Conservation (phyloP, 345 rosid species). For the Brassica juncea region DNA sequence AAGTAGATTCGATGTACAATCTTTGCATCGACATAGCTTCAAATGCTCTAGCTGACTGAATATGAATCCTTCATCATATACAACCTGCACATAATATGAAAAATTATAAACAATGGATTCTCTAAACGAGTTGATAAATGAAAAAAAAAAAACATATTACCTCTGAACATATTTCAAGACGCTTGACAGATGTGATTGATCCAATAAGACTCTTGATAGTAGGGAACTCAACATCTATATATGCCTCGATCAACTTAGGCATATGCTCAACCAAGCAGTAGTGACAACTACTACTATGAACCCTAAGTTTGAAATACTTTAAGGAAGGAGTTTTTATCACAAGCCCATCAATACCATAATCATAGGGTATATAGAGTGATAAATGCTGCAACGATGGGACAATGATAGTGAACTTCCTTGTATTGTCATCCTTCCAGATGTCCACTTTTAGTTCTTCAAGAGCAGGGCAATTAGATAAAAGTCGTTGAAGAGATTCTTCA, state of each 20-base stretch:
- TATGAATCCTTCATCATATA: background rate
- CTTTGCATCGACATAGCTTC: slow-evolving; percentile 8
- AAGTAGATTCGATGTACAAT: slow-evolving; percentile 3
- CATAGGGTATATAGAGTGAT: slow-evolving; percentile 3
- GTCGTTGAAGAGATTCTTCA: background rate
- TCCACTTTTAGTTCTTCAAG: background rate
- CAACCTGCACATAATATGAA: background rate
- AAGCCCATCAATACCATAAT: background rate
- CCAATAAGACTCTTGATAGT: slow-evolving; percentile 9
- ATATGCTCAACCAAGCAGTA: slow-evolving; percentile 4
- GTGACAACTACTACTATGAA: background rate
- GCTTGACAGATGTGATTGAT: background rate
- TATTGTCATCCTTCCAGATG: background rate
- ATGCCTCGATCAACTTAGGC: slow-evolving; percentile 19
- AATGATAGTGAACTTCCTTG: background rate
- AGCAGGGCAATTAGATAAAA: background rate
- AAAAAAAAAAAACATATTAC: background rate
- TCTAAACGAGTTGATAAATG: background rate
- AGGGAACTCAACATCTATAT: slow-evolving; percentile 11
- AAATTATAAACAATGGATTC: background rate
- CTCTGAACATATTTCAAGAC: slow-evolving; percentile 11
- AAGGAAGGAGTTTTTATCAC: slow-evolving; percentile 4
- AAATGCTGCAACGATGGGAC: background rate
- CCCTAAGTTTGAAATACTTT: background rate
- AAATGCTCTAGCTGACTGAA: background rate